Evolutionary conservation across 202 grass and related monocot genomes (phyloP).

Genomic region (Zizania palustris): DNA sequence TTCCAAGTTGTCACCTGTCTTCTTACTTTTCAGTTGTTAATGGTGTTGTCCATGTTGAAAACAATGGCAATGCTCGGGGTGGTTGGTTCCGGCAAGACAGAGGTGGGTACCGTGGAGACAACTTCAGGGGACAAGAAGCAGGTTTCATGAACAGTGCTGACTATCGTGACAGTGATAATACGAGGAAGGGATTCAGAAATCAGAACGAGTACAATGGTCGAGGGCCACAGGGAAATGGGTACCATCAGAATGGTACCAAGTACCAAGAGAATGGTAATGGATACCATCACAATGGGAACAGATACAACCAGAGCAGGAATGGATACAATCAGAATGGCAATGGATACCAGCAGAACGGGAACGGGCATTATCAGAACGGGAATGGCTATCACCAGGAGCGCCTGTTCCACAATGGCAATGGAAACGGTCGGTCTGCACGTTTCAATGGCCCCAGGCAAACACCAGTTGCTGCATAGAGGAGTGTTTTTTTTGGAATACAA

Average conservation of each 20-base stretch:
- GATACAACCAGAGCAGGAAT: constrained; percentile 23
- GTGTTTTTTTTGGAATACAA: constrained; percentile 28
- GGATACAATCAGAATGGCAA: not conserved
- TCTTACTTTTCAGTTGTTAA: constrained; percentile 47
- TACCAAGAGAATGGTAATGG: constrained; percentile 23
- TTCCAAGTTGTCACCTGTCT: not conserved
- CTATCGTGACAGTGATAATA: constrained; percentile 27
- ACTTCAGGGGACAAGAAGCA: constrained; percentile 48
- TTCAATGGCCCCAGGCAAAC: constrained; percentile 44
- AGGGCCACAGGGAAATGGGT: constrained; percentile 26
- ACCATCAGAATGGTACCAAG: not conserved
- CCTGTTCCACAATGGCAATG: constrained; percentile 22
- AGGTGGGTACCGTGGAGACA: constrained; percentile 51
- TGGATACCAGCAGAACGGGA: constrained; percentile 11
- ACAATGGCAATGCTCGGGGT: constrained; percentile 43
- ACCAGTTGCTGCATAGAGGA: constrained; percentile 37
- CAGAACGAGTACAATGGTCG: constrained; percentile 48
- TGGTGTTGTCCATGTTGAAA: constrained; percentile 46
- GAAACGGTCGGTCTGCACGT: constrained; percentile 17
- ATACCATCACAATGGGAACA: constrained; percentile 13
- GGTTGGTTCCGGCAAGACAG: constrained; percentile 52
- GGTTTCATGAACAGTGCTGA: constrained; percentile 38
- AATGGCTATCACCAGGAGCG: constrained; percentile 18
- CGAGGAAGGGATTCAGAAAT: constrained; percentile 47
- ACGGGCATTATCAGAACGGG: constrained; percentile 6